Evolutionary conservation across 2,329 filamentous ascomycete species (phyloP).

Genomic region (Ascochyta clinopodiicola): DNA sequence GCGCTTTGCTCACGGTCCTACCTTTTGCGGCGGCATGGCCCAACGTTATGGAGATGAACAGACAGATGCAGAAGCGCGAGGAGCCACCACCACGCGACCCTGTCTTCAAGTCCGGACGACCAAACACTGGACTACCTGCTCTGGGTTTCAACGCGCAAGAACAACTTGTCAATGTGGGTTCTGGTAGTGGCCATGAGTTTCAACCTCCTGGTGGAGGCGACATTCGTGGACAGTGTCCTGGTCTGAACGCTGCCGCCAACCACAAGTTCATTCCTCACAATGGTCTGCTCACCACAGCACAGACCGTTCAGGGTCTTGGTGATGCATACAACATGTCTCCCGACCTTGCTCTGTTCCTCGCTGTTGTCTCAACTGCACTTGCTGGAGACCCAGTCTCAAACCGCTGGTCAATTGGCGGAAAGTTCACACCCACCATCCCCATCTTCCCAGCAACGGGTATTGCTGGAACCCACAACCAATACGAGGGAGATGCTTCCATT

Average conservation of each 20-base stretch:
- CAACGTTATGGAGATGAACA: slow-evolving; percentile 23
- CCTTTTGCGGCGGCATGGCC: slow-evolving; percentile 19
- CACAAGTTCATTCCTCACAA: slow-evolving; percentile 42
- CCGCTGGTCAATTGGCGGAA: slow-evolving; percentile 24
- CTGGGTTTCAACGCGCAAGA: slow-evolving; percentile 11
- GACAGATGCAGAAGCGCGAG: slow-evolving; percentile 16
- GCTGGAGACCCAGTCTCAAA: slow-evolving; percentile 23
- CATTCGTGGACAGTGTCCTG: slow-evolving; percentile 39
- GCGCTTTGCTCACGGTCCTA: slow-evolving; percentile 10
- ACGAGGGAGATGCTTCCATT: slow-evolving; percentile 29
- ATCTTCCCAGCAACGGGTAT: slow-evolving; percentile 24
- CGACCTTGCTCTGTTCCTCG: slow-evolving; percentile 20
- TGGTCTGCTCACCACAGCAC: slow-evolving; percentile 27
- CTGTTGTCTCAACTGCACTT: slow-evolving; percentile 20
- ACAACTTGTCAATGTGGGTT: slow-evolving; percentile 18
- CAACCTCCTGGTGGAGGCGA: slow-evolving; percentile 14
- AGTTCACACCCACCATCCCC: slow-evolving; percentile 19
- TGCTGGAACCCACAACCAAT: slow-evolving; percentile 24
- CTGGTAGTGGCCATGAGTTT: slow-evolving; percentile 17
- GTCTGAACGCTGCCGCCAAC: slow-evolving; percentile 41
- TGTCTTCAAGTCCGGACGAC: slow-evolving; percentile 15
- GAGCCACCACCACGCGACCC: slow-evolving; percentile 19
- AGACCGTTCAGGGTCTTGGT: slow-evolving; percentile 22
- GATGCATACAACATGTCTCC: slow-evolving; percentile 24
- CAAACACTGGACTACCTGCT: slow-evolving; percentile 16